Conservation (phyloP, 1,284 basidiomycete species). For the Abortiporus biennis region DNA sequence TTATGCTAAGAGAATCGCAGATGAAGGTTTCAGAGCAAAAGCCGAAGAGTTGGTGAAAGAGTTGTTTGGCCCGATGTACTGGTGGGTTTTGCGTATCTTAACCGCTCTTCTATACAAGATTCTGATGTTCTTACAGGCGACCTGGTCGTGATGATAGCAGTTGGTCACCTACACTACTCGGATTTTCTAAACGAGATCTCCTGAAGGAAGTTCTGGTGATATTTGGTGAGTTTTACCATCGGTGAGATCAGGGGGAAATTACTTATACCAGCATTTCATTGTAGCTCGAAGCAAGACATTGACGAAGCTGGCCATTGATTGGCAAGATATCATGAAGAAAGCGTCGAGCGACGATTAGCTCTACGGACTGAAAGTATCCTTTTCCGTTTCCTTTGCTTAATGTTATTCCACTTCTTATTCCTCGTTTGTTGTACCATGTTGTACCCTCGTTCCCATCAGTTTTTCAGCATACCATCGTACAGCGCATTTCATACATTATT, state of each 20-base stretch:
- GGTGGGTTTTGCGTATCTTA: conserved; percentile 33
- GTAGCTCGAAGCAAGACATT: conserved; percentile 68
- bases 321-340: conserved; percentile 71
- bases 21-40: conserved; percentile 80
- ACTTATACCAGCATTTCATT: conserved; percentile 1
- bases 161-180: conserved; percentile 66
- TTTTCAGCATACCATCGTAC: too few relatives aligned
- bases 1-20: conserved; percentile 79
- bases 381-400: neutral
- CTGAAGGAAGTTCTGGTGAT: conserved; percentile 72
- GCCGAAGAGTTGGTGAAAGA: conserved; percentile 87
- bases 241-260: conserved; percentile 1
- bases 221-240: conserved; percentile 50
- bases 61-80: conserved; percentile 82
- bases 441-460: too few relatives aligned
- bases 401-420: neutral
- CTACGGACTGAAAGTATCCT: neutral
- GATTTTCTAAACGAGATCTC: conserved; percentile 72
- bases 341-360: conserved; percentile 34
- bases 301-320: conserved; percentile 66
- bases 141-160: conserved; percentile 46
- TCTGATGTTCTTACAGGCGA: conserved; percentile 51
- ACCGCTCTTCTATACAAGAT: conserved; percentile 5
- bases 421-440: neutral
- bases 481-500: too few relatives aligned